phyloP scores from a whole-genome alignment of 192 early-diverging fungal genomes.

The Coemansia sp. region DNA sequence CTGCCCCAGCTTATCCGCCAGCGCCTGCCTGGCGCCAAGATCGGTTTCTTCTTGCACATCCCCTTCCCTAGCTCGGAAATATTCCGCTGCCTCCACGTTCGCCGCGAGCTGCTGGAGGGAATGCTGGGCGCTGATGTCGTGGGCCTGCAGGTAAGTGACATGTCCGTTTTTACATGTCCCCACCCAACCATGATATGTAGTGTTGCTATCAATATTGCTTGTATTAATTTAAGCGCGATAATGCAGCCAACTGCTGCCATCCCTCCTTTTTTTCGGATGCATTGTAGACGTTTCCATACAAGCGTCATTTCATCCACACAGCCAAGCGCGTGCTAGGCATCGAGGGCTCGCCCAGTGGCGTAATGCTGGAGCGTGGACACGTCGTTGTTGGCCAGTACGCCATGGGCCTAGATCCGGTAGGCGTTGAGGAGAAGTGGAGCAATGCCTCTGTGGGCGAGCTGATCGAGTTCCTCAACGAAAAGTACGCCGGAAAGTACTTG shows the following conservation, averaged over 20 bases:
- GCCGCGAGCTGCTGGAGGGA: conserved; percentile 88
- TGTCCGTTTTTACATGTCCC: background rate
- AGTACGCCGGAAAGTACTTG: conserved; percentile 91
- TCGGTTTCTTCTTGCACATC: conserved; percentile 96
- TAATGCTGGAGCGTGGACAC: conserved; percentile 74
- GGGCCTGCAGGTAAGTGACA: conserved; percentile 67
- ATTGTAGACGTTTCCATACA: conserved; percentile 88
- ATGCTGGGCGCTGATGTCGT: conserved; percentile 86
- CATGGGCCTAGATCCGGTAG: conserved; percentile 86
- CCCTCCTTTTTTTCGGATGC: background rate
- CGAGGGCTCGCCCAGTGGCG: conserved; percentile 83
- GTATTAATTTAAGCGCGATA: conserved; percentile 36
- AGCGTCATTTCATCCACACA: conserved; percentile 85
- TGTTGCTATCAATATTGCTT: background rate
- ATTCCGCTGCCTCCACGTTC: conserved; percentile 85
- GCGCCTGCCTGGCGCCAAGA: conserved; percentile 79
- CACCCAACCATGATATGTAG: background rate
- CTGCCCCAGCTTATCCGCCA: conserved; percentile 86
- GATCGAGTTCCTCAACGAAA: conserved; percentile 73
- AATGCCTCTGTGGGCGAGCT: conserved; percentile 74
- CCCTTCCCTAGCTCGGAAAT: conserved; percentile 97
- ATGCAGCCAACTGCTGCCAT: conserved; percentile 6
- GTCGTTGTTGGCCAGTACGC: conserved; percentile 93
- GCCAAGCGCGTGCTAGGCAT: conserved; percentile 87
- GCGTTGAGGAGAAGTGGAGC: conserved; percentile 69